phyloP scores from a whole-genome alignment of 2,329 filamentous ascomycete genomes.

The Pseudonectria buxi region DNA sequence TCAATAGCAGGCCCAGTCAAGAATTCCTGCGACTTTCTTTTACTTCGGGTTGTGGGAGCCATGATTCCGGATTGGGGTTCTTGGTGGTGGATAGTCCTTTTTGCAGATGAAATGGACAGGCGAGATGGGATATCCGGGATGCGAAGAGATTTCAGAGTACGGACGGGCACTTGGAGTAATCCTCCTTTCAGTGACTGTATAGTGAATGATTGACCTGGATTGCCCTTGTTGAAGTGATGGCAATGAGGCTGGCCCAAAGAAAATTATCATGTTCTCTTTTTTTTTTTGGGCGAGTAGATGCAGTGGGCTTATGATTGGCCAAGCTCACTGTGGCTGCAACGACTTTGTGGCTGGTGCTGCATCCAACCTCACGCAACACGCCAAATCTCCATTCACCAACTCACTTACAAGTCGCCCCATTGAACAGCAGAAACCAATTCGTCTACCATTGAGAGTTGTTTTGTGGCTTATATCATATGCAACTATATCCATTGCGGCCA shows the following conservation, averaged over 20 bases:
- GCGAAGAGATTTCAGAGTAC: too few relatives aligned
- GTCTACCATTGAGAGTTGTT: too few relatives aligned
- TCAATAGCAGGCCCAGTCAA: conserved; percentile 6
- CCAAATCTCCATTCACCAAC: not conserved
- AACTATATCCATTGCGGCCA: not conserved
- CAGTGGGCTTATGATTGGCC: conserved; percentile 15
- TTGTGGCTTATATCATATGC: too few relatives aligned
- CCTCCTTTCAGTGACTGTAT: too few relatives aligned
- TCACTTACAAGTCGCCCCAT: conserved; percentile 3
- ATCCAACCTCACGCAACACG: conserved; percentile 5
- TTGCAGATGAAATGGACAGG: not conserved
- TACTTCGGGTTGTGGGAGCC: conserved; percentile 8
- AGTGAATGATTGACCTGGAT: too few relatives aligned
- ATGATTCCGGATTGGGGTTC: not conserved
- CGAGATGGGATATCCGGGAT: too few relatives aligned
- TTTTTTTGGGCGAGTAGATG: conserved; percentile 10
- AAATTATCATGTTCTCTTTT: conserved; percentile 10
- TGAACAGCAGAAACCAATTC: not conserved
- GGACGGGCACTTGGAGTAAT: too few relatives aligned
- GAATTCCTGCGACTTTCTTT: conserved; percentile 23
- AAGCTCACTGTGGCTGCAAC: conserved; percentile 1
- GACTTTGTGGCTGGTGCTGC: conserved; percentile 10
- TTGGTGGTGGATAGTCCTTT: not conserved
- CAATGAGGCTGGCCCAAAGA: not conserved
- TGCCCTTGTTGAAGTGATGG: too few relatives aligned